Base-by-base conservation (phyloP, 2,329 filamentous ascomycete species). In the Microcera coccophila region DNA sequence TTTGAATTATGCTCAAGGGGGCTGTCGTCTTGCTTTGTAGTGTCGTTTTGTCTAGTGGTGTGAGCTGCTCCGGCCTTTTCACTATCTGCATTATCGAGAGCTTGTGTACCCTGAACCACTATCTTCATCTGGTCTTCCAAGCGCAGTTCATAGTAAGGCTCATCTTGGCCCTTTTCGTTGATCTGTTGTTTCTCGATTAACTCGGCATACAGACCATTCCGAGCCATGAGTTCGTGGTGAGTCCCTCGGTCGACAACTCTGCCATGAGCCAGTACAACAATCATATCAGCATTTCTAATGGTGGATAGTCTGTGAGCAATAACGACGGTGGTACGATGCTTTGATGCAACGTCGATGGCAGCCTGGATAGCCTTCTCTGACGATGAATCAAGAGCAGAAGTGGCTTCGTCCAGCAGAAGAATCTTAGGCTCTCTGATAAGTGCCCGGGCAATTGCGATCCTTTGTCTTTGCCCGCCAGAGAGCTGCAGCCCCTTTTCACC, bases 281-380 rank as follows among this genome's bases (percentile, higher is more conserved):
- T 83, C 35, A 75, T 71, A 48, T 83, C 74, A 0, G 82, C 82
- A 41, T 78, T 70, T 48, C 72, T 74, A 48, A 82, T 76, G 0
- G 79, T 82, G 0, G 75, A 78, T 1, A 82, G 64, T 2, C 78
- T 66, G 57, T 79, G 76, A 0, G 80, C 78, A 40, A 83, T 78
- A 5, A 77, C 69, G 34, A 84, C 76, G 0, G 78, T 82, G 0
- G 80, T 83, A 10, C 79, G 67, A 16, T 71, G 69, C 26, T 66
- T 60, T 0, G 75, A 75, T 1, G 79, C 64, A 4, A 64, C 61
- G 40, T 71, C 67, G 17, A 78, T 63, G 0, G 73, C 74, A 18
- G 64, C 59, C 49, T 77, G 74, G 2, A 78, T 74, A 15, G 71
- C 63, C 2, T 64, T 54, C 21, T 66, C 62, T 5, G 44, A 45